These are phyloP conservation scores for Prunus kanzakura DNA, from an alignment of 306 rosid species.

Conservation along the genomic window DNA sequence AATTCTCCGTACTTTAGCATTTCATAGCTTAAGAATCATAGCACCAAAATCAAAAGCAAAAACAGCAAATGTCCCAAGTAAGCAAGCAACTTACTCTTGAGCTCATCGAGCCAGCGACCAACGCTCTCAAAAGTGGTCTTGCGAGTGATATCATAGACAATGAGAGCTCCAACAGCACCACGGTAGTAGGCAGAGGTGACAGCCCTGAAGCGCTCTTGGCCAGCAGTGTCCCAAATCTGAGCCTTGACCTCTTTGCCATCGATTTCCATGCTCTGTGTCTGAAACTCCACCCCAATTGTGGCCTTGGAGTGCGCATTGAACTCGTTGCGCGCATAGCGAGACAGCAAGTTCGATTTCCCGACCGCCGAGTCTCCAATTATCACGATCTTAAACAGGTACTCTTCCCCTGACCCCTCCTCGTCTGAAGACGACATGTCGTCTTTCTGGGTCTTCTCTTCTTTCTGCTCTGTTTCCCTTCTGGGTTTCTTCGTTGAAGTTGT, in stretches of 20 bases:
- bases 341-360: conserved; percentile 78
- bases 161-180: conserved; percentile 87
- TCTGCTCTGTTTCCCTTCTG: neutral
- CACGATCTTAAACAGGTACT: conserved; percentile 90
- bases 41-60: neutral
- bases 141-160: conserved; percentile 84
- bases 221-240: conserved; percentile 99
- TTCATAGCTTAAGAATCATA: neutral
- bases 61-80: neutral
- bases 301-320: conserved; percentile 87
- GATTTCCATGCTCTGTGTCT: conserved; percentile 79
- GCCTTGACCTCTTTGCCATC: conserved; percentile 87
- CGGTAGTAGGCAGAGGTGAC: conserved; percentile 95
- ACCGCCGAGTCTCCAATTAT: conserved; percentile 88
- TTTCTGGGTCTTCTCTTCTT: neutral
- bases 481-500: neutral
- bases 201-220: conserved; percentile 92
- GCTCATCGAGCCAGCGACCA: conserved; percentile 95
- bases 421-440: conserved; percentile 61
- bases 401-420: conserved; percentile 75
- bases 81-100: conserved; percentile 50
- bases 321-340: conserved; percentile 85
- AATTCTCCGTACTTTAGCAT: neutral
- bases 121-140: conserved; percentile 80
- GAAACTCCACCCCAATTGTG: conserved; percentile 93